Base-by-base conservation (phyloP, 2,329 filamentous ascomycete species). In the Aspergillus tubingensis region DNA sequence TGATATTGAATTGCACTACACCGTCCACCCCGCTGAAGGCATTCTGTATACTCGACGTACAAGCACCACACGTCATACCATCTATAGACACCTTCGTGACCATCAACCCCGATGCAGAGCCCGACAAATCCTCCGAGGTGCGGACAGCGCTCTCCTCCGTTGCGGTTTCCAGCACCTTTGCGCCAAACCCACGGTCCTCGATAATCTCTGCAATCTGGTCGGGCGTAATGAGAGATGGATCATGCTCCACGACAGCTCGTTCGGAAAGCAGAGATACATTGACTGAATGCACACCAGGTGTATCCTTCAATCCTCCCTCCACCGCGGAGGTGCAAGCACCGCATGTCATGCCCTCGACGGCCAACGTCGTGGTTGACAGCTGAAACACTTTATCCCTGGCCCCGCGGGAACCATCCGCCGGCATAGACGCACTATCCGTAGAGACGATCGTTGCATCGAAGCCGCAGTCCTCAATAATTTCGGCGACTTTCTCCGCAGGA, bases 41-140 rank as follows among this genome's bases (percentile, higher is more conserved):
- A 54, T 86, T 84, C 71, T 97, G 91, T 1, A 98, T 88, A 5
- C 94, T 92, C 1, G 94, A 94, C 0, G 95, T 98, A 77, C 95
- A 99, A 44, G 95, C 92, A 21, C 94, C 94, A 73, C 95, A 98
- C 1, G 95, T 99, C 95, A 99, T 99, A 54, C 95, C 95, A 67
- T 95, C 91, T 57, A 99, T 91, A 4, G 91, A 88, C 17, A 99
- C 84, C 0, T 93, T 98, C 0, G 93, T 97, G 0, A 87, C 91
- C 59, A 88, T 82, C 3, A 70, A 65, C 25, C 74, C 76, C 7
- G 73, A 60, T 56, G 76, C 79, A 30, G 67, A 64, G 52, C 75
- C 67, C 7, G 73, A 62, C 51, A 70, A 56, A 15, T 72, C 67
- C 63, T 74, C 62, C 72, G 76, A 54, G 76, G 66, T 47, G 73